Percentiles rank a stretch among this genome's conserved stretches.
Evolutionary conservation across 495 filamentous ascomycete species (phyloP).

Genomic region (Penicillium robsamsonii): DNA sequence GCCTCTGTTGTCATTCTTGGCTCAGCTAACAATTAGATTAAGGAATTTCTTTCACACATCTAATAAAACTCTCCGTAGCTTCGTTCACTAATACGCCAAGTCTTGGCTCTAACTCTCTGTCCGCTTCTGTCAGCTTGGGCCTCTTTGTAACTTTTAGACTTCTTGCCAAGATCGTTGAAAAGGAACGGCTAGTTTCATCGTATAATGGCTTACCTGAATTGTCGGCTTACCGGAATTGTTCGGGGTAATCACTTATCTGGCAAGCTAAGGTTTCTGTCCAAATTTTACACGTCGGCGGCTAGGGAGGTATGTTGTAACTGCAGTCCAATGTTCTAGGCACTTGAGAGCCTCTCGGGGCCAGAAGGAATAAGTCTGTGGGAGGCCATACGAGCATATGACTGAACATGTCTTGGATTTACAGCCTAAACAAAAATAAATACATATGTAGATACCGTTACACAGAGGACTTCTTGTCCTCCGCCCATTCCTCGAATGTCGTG

Average conservation of each 20-base stretch:
- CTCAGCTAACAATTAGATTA: not conserved
- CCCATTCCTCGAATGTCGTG: slow-evolving; percentile 4
- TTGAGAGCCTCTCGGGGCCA: not conserved
- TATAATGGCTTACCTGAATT: no score
- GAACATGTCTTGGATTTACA: not conserved
- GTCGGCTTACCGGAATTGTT: no score
- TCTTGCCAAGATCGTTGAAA: not conserved
- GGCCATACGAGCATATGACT: not conserved
- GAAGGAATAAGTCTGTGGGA: not conserved
- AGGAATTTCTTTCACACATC: not conserved
- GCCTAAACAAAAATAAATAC: not conserved
- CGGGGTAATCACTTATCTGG: not conserved
- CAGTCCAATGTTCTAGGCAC: not conserved
- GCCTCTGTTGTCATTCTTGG: not conserved
- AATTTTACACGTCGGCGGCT: not conserved
- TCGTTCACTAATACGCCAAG: not conserved
- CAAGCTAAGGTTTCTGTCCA: not conserved
- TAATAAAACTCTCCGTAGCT: not conserved
- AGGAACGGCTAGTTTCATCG: not conserved
- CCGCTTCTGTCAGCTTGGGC: slow-evolving; percentile 7
- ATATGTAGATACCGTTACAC: not conserved
- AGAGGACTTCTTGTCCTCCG: not conserved
- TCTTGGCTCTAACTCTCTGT: slow-evolving; percentile 1
- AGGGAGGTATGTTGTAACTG: not conserved
- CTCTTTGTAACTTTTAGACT: not conserved